Evolutionary conservation across 2,329 filamentous ascomycete species (phyloP), one percentile per base, ranked within the genome.

Genomic region (Metarhizium album): DNA sequence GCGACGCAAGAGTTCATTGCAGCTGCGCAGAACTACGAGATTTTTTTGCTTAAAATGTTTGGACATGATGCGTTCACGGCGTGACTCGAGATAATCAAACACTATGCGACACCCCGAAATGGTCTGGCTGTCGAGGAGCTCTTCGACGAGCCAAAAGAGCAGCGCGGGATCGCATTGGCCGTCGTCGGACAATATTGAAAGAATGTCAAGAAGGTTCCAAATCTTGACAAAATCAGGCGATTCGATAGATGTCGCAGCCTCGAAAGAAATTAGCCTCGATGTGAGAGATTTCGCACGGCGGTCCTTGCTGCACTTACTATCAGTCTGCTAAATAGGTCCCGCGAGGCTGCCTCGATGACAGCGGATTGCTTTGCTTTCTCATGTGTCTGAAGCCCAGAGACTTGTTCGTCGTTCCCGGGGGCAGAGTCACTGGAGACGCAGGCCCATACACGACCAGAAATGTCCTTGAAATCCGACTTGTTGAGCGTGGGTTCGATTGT

Each of bases 71-170:
- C 85, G 80, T 65, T 97, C 90, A 61, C 93, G 81, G 53, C 94
- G 80, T 22, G 93, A 96, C 66, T 98, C 94, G 42, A 98, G 78
- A 61, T 90, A 98, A 63, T 95, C 90, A 64, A 98, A 97, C 14
- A 97, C 86, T 54, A 81, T 87, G 53, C 90, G 84, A 64, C 93
- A 98, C 31, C 88, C 90, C 23, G 89, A 80, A 42, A 96, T 95
- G 0, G 90, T 95, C 66, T 98, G 91, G 62, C 90, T 95, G 66
- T 98, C 94, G 24, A 98, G 77, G 1, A 98, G 79, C 67, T 97
- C 93, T 65, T 99, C 93, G 20, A 96, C 83, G 16, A 98, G 80
- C 79, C 87, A 90, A 61, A 95, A 90, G 7, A 93, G 76, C 8
- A 98, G 74, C 18, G 86, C 86, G 0, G 88, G 82, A 56, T 95